Conservation (phyloP, 176 grass and related monocot genomes). For the Elymus sibiricus region DNA sequence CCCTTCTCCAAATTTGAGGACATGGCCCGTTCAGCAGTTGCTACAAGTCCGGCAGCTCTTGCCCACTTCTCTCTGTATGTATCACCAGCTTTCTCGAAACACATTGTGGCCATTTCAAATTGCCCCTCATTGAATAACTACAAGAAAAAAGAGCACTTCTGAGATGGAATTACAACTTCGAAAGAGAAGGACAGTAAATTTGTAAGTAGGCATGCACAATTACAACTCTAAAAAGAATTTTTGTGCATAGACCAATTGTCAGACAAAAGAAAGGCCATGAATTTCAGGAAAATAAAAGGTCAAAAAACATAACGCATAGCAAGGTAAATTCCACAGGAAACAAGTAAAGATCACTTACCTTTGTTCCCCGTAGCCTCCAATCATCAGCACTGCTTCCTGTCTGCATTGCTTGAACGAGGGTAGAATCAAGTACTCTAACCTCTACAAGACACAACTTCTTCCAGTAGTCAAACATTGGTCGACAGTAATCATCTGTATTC, state of each 20-base stretch:
- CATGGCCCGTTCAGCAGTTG: constrained; percentile 52
- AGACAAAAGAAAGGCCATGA: not conserved
- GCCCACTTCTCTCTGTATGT: constrained; percentile 62
- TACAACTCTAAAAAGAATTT: not conserved
- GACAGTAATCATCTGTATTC: constrained; percentile 59
- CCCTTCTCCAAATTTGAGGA: constrained; percentile 48
- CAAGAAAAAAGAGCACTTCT: constrained; percentile 16
- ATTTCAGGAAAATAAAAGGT: not conserved
- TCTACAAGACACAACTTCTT: constrained; percentile 80
- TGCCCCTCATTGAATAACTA: constrained; percentile 80
- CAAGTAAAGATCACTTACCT: constrained; percentile 42
- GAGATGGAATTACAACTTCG: not conserved
- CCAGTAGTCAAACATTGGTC: constrained; percentile 86
- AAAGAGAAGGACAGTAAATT: not conserved
- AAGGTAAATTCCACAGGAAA: not conserved
- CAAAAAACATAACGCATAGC: not conserved
- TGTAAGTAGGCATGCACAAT: not conserved
- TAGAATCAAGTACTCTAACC: constrained; percentile 60
- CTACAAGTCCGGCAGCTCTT: constrained; percentile 73
- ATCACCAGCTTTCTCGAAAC: constrained; percentile 90
- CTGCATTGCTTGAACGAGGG: constrained; percentile 61
- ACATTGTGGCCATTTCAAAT: constrained; percentile 87
- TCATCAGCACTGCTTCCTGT: constrained; percentile 66
- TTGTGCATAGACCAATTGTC: not conserved
- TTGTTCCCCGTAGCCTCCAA: constrained; percentile 69